These are phyloP conservation scores for Theobroma cacao DNA, from an alignment of 345 rosid species.

Conservation along the genomic window DNA sequence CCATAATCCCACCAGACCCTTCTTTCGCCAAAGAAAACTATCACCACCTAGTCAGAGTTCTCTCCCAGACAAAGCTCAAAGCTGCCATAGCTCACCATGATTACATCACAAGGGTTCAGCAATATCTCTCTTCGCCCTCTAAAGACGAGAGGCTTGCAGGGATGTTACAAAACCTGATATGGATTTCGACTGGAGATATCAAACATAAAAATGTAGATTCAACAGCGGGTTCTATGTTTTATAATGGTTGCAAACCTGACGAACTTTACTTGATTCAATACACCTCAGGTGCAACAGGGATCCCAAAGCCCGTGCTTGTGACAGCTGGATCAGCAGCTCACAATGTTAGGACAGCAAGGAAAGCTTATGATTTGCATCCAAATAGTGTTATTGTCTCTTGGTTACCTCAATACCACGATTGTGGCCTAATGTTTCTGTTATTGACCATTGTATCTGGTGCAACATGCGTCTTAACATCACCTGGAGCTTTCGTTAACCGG, in stretches of 20 bases:
- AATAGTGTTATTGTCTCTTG: slow-evolving; percentile 52
- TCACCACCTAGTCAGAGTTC: slow-evolving; percentile 47
- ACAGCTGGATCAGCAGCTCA: slow-evolving; percentile 68
- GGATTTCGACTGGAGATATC: slow-evolving; percentile 47
- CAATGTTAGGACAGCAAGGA: slow-evolving; percentile 58
- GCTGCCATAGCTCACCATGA: slow-evolving; percentile 49
- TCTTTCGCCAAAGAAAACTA: slow-evolving; percentile 27
- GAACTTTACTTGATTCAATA: slow-evolving; percentile 59
- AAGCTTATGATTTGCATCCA: slow-evolving; percentile 52
- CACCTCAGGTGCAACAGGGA: slow-evolving; percentile 69
- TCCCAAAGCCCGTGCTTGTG: slow-evolving; percentile 59
- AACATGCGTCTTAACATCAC: slow-evolving; percentile 49
- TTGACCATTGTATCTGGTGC: slow-evolving; percentile 53
- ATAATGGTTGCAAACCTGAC: slow-evolving; percentile 40
- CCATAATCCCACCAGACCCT: slow-evolving; percentile 47
- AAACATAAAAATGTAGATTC: slow-evolving; percentile 6
- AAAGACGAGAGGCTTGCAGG: slow-evolving; percentile 24
- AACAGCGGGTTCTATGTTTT: neutral
- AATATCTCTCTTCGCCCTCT: slow-evolving; percentile 31
- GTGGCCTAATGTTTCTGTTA: slow-evolving; percentile 60
- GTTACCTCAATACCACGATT: slow-evolving; percentile 71
- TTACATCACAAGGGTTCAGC: slow-evolving; percentile 32
- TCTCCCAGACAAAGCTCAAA: slow-evolving; percentile 52
- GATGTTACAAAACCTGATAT: slow-evolving; percentile 34
- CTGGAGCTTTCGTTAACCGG: slow-evolving; percentile 35